These are phyloP conservation scores for Cucumis sativus DNA, from an alignment of 306 rosid species.

Conservation along the genomic window DNA sequence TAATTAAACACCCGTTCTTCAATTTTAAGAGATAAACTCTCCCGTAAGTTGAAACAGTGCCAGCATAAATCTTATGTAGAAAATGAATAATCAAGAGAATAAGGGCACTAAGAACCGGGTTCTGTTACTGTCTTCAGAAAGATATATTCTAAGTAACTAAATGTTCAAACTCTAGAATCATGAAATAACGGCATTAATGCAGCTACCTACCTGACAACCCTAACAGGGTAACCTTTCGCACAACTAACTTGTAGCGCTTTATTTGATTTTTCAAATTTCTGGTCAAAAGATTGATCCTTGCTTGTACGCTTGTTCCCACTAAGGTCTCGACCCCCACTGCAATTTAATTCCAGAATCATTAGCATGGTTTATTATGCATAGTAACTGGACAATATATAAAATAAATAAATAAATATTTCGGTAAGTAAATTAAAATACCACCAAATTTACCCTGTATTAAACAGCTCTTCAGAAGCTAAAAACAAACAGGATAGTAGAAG, in stretches of 20 bases:
- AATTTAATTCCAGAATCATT: constrained; percentile 6
- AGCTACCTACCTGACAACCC: constrained; percentile 56
- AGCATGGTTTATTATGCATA: neutral
- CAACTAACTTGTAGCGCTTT: constrained; percentile 61
- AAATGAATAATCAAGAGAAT: neutral
- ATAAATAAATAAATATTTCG: neutral
- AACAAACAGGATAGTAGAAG: neutral
- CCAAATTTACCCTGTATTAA: neutral
- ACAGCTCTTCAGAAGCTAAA: neutral
- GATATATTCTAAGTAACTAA: neutral
- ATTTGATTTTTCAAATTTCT: constrained; percentile 46
- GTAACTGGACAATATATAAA: neutral
- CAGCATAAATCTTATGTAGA: neutral
- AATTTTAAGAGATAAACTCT: neutral
- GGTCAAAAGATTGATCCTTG: constrained; percentile 54
- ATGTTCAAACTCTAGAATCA: neutral
- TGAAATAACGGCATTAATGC: neutral
- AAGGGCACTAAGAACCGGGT: neutral
- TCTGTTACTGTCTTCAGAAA: neutral
- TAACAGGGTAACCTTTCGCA: constrained; percentile 59
- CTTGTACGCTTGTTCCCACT: constrained; percentile 59
- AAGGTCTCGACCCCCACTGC: constrained; percentile 72
- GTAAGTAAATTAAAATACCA: neutral
- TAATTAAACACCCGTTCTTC: neutral
- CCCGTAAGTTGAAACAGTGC: neutral